These are phyloP conservation scores for Dissophora globulifera DNA, from an alignment of 192 early-diverging fungal species.

Conservation along the genomic window DNA sequence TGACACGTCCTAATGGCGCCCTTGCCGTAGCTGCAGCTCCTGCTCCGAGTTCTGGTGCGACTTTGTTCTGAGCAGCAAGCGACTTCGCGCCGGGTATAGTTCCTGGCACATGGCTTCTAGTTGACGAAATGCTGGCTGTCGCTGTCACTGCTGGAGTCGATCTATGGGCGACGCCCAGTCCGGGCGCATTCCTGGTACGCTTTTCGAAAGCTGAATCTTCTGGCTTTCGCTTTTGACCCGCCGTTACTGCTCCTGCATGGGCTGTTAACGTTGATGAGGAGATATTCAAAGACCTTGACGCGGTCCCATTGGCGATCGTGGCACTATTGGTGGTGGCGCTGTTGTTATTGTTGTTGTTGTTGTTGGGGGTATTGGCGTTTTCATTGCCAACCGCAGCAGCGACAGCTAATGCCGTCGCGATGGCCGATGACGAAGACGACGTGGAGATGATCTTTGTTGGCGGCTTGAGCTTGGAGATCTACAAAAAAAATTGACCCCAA, in stretches of 20 bases:
- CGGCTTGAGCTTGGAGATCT: constrained; percentile 45
- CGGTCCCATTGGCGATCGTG: no score
- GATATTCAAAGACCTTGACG: no score
- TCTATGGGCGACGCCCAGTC: not conserved
- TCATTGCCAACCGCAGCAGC: constrained; percentile 30
- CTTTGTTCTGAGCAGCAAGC: not conserved
- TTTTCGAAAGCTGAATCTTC: constrained; percentile 17
- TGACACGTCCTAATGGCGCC: not conserved
- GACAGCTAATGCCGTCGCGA: constrained; percentile 36
- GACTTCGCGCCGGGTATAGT: no score
- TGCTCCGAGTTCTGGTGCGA: not conserved
- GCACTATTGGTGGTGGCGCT: no score
- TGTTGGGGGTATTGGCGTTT: constrained; percentile 1
- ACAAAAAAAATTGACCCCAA: not conserved
- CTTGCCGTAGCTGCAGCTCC: not conserved
- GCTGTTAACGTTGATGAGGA: no score
- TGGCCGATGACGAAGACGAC: constrained; percentile 23
- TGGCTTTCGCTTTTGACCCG: constrained; percentile 20
- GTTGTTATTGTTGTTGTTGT: constrained; percentile 2
- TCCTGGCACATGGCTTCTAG: not conserved
- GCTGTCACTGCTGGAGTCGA: not conserved
- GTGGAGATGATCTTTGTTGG: constrained; percentile 37
- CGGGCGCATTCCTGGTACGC: constrained; percentile 6
- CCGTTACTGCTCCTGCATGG: not conserved
- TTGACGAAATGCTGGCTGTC: no score